phyloP scores from a whole-genome alignment of 164 flowering plant species.

The Umbilicus rupestris region DNA sequence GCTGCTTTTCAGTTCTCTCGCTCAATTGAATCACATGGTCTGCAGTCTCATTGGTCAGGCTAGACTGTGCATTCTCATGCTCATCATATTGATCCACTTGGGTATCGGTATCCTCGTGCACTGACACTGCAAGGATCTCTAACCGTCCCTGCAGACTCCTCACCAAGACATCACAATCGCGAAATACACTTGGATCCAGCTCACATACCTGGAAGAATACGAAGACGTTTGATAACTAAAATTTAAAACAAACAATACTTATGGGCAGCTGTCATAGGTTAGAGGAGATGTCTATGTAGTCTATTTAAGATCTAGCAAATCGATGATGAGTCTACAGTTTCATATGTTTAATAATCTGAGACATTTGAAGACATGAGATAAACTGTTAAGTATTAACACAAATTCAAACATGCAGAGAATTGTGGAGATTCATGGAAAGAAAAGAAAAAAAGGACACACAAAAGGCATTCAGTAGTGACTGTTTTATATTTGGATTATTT shows the following conservation, averaged over 20 bases:
- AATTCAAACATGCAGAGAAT: background rate
- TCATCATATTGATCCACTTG: slow-evolving; percentile 62
- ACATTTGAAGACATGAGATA: background rate
- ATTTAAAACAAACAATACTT: background rate
- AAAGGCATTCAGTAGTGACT: background rate
- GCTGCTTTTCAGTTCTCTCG: slow-evolving; percentile 49
- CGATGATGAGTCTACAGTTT: background rate
- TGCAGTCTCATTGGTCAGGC: slow-evolving; percentile 19
- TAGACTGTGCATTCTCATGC: slow-evolving; percentile 30
- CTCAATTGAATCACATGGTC: slow-evolving; percentile 31
- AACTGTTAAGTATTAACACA: too few relatives aligned
- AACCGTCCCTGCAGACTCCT: slow-evolving; percentile 67
- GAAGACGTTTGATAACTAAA: too few relatives aligned
- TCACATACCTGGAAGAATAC: slow-evolving; percentile 61
- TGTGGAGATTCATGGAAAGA: background rate
- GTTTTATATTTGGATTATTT: background rate
- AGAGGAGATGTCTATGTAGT: too few relatives aligned
- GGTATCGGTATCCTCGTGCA: slow-evolving; percentile 67
- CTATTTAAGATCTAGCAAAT: too few relatives aligned
- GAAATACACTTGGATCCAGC: slow-evolving; percentile 64
- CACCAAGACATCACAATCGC: slow-evolving; percentile 64
- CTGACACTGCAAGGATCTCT: slow-evolving; percentile 77
- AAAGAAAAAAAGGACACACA: background rate
- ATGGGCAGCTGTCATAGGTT: too few relatives aligned
- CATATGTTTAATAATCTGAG: background rate